Percentiles rank a stretch among this genome's conserved stretches.
Evolutionary conservation across 1,284 basidiomycete species (phyloP).

Genomic region (Coriolopsis trogii): DNA sequence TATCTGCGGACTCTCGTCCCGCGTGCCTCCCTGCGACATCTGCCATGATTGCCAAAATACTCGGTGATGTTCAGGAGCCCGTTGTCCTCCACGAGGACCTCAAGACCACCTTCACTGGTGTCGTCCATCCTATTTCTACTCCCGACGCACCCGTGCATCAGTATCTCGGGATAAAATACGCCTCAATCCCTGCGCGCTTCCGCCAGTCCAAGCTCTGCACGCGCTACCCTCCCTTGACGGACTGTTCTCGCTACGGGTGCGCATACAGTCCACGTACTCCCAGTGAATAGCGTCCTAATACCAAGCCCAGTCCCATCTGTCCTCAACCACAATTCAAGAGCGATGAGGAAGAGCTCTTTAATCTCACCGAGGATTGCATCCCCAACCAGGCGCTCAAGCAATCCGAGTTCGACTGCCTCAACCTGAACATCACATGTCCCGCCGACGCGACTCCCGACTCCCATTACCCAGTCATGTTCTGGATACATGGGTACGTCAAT

Average conservation of each 20-base stretch:
- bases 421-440: constrained; percentile 76
- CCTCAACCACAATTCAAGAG: constrained; percentile 58
- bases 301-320: constrained; percentile 71
- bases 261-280: constrained; percentile 8
- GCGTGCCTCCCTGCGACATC: constrained; percentile 17
- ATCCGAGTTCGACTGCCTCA: constrained; percentile 76
- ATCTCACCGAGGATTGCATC: constrained; percentile 54
- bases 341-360: constrained; percentile 64
- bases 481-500: constrained; percentile 68
- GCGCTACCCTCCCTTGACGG: constrained; percentile 56
- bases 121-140: constrained; percentile 61
- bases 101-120: constrained; percentile 63
- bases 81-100: constrained; percentile 55
- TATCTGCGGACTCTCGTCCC: constrained; percentile 11
- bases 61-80: constrained; percentile 28
- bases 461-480: constrained; percentile 72
- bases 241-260: constrained; percentile 68
- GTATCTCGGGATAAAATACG: constrained; percentile 77
- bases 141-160: constrained; percentile 61
- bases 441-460: constrained; percentile 52
- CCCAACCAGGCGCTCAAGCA: constrained; percentile 60
- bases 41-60: constrained; percentile 33
- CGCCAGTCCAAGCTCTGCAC: constrained; percentile 65
- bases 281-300: constrained; percentile 10
- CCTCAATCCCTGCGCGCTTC: constrained; percentile 70